Evolutionary conservation across 805 yeast species (phyloP).

Genomic region (Suhomyces sp.): DNA sequence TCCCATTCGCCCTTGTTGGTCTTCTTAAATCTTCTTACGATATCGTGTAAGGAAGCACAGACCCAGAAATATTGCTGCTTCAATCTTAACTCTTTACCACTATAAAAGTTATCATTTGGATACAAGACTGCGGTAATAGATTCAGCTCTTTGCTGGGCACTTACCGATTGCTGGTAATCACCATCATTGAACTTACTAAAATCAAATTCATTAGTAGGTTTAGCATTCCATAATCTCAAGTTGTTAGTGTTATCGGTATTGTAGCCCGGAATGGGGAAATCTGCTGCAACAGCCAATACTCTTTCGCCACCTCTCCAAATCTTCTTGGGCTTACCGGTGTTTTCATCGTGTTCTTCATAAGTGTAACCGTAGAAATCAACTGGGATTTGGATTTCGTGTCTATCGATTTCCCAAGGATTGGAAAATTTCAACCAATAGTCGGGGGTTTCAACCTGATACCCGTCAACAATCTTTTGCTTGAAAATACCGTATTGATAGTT

Average conservation of each 20-base stretch:
- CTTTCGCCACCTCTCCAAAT: conserved; percentile 88
- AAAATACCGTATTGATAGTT: conserved; percentile 93
- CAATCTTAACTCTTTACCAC: conserved; percentile 86
- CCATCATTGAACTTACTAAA: conserved; percentile 88
- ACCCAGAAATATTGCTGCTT: conserved; percentile 98
- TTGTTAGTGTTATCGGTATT: conserved; percentile 81
- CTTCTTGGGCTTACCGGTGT: conserved; percentile 55
- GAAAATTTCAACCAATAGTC: conserved; percentile 89
- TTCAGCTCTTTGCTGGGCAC: conserved; percentile 84
- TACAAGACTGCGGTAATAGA: conserved; percentile 88
- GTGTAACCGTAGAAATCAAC: conserved; percentile 87
- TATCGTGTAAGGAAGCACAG: conserved; percentile 88
- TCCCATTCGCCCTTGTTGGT: conserved; percentile 66
- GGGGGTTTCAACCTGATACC: conserved; percentile 91
- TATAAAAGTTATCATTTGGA: conserved; percentile 90
- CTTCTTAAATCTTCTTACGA: conserved; percentile 85
- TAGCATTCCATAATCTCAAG: conserved; percentile 84
- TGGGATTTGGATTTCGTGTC: conserved; percentile 84
- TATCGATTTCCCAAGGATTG: conserved; percentile 91
- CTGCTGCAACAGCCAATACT: conserved; percentile 85
- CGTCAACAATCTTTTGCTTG: conserved; percentile 83
- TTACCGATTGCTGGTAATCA: conserved; percentile 81
- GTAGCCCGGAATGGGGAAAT: conserved; percentile 91
- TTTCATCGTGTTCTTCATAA: conserved; percentile 50
- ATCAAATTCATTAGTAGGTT: conserved; percentile 88